Base-by-base conservation (phyloP, 2,329 filamentous ascomycete species). In the Penicillium paneum region DNA sequence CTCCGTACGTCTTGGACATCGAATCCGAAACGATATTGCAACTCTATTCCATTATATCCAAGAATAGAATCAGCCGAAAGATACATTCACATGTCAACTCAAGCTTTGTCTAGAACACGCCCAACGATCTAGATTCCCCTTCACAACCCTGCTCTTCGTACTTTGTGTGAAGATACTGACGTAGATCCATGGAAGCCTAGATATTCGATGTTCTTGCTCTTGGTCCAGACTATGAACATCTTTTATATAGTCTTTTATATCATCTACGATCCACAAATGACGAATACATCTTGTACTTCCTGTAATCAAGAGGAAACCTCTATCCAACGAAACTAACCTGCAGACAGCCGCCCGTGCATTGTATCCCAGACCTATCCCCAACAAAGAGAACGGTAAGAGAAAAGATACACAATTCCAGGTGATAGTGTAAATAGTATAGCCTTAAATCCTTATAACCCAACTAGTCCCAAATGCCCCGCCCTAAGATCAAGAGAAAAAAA, bases 381-480 rank as follows among this genome's bases (percentile, higher is more conserved):
- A 13, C 19, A 24, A 42, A 41, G 35, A 29, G n/a, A 24, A n/a
- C n/a, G 8, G 39, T 26, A 45, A 32, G 24, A 32, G 43, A 34
- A 45, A 12, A 45, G 1, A 26, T n/a, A 41, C 15, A 41, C n/a
- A 40, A 26, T n/a, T 26, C 39, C 11, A 5, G 5, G 13, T 13
- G 19, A 19, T 8, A 31, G 19, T 26, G 13, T 41, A 41, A n/a
- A 41, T 26, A 40, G 8, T 41, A 11, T 7, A 41, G 15, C 36
- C 3, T 10, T 41, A 7, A n/a, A 8, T 41, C 21, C 39, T 41
- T 41, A 26, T 26, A 41, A 26, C 21, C 39, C 39, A 41, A 41
- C 13, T 41, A 41, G 54, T 49, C 47, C 59, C 56, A 28, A 32
- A 42, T 49, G 28, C 52, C 59, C 61, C 61, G 52, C 59, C 51